These are phyloP conservation scores for Stentor roeselii DNA, from an alignment of 73 alveolate genomes.

Conservation along the genomic window DNA sequence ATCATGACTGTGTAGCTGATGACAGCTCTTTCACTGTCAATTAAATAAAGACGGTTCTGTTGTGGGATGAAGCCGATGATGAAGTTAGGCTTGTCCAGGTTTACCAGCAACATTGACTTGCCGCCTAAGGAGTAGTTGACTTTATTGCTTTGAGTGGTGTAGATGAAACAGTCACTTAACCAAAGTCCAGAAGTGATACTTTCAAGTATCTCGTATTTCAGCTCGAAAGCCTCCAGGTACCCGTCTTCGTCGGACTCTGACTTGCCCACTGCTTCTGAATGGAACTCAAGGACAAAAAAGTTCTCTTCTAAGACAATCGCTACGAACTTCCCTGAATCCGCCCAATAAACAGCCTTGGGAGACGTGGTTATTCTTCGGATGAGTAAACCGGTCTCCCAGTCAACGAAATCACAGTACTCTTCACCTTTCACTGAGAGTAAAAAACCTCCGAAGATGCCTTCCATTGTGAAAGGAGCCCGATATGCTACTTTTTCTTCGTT, in stretches of 20 bases:
- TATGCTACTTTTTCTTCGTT: slow-evolving; percentile 37
- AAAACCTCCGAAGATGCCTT: slow-evolving; percentile 93
- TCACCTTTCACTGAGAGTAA: slow-evolving; percentile 83
- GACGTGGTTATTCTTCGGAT: slow-evolving; percentile 92
- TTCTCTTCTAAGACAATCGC: slow-evolving; percentile 86
- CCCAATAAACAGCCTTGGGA: slow-evolving; percentile 93
- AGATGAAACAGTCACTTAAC: slow-evolving; percentile 78
- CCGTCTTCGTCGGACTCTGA: slow-evolving; percentile 73
- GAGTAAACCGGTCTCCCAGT: slow-evolving; percentile 32
- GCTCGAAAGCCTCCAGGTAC: slow-evolving; percentile 89
- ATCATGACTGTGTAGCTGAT: slow-evolving; percentile 52
- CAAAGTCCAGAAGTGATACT: slow-evolving; percentile 75
- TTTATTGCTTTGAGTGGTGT: slow-evolving; percentile 74
- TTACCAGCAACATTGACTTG: slow-evolving; percentile 61
- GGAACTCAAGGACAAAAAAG: slow-evolving; percentile 79
- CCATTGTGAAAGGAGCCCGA: slow-evolving; percentile 87
- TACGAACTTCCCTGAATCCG: slow-evolving; percentile 58
- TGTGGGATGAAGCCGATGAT: slow-evolving; percentile 70
- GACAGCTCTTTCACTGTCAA: slow-evolving; percentile 68
- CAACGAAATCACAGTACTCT: slow-evolving; percentile 86
- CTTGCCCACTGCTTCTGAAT: slow-evolving; percentile 65
- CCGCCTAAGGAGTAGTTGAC: slow-evolving; percentile 83
- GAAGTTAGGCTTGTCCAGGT: slow-evolving; percentile 62
- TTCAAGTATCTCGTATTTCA: slow-evolving; percentile 79
- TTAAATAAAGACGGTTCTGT: slow-evolving; percentile 70